These are phyloP conservation scores for Ceratocystiopsis sp. DNA, from an alignment of 2,329 filamentous ascomycete species.

Conservation along the genomic window DNA sequence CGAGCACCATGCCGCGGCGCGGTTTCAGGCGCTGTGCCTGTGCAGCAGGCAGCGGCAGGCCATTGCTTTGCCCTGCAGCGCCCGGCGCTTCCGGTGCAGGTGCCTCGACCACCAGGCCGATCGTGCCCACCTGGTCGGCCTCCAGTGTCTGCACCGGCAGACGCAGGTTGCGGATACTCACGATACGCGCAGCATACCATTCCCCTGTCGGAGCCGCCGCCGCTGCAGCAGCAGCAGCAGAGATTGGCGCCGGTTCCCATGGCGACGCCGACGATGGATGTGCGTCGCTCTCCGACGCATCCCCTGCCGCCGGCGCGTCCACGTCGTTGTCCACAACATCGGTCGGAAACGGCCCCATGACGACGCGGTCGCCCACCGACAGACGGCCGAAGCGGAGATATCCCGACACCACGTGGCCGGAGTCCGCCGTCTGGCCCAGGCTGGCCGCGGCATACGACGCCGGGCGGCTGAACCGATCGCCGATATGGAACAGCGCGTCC, in stretches of 20 bases:
- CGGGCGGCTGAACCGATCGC: constrained; percentile 71
- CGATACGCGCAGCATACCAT: constrained; percentile 67
- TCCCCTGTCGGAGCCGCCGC: constrained; percentile 40
- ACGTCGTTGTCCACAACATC: constrained; percentile 29
- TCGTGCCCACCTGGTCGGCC: constrained; percentile 73
- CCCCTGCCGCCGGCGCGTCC: constrained; percentile 23
- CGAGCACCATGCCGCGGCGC: constrained; percentile 72
- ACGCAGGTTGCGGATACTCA: constrained; percentile 76
- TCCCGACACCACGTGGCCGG: constrained; percentile 66
- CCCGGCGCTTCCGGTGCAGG: constrained; percentile 3
- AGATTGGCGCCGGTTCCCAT: constrained; percentile 25
- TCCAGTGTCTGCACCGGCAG: constrained; percentile 62
- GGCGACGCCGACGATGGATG: constrained; percentile 24
- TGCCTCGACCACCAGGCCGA: constrained; percentile 54
- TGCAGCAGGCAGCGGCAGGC: constrained; percentile 13
- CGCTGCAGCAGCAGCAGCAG: constrained; percentile 21
- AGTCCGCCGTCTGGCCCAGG: constrained; percentile 24
- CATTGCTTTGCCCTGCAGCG: constrained; percentile 3
- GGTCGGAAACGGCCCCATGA: constrained; percentile 61
- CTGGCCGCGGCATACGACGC: constrained; percentile 38
- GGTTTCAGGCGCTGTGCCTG: constrained; percentile 27
- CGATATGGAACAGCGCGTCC: constrained; percentile 64
- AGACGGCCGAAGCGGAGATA: constrained; percentile 66
- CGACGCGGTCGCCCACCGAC: constrained; percentile 58
- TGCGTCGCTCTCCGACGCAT: constrained; percentile 29